Evolutionary conservation across 2,329 filamentous ascomycete genomes (phyloP).

Genomic region (Coniochaeta sp.): DNA sequence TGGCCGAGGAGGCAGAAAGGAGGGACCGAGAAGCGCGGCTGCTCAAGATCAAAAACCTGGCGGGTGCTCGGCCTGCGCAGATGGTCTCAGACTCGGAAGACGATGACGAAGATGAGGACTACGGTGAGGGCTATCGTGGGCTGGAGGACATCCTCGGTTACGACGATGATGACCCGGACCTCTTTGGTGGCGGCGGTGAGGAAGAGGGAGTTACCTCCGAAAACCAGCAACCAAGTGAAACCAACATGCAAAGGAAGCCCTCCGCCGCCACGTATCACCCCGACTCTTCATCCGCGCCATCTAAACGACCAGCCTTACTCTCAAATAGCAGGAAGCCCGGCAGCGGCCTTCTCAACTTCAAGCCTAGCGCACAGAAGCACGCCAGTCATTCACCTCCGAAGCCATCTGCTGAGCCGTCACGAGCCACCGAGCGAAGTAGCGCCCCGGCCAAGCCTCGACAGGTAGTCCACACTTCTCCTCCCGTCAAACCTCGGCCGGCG

Average conservation of each 20-base stretch:
- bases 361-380: neutral
- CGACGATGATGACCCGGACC: slow-evolving; percentile 12
- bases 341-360: neutral
- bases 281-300: neutral
- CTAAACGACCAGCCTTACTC: neutral
- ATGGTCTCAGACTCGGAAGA: slow-evolving; percentile 2
- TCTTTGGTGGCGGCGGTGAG: slow-evolving; percentile 11
- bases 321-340: neutral
- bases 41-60: slow-evolving; percentile 21
- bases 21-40: slow-evolving; percentile 30
- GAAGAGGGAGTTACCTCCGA: neutral
- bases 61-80: neutral
- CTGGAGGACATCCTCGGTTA: slow-evolving; percentile 12
- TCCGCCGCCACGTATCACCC: neutral
- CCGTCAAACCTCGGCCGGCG: neutral
- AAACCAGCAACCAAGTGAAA: neutral
- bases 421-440: neutral
- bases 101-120: slow-evolving; percentile 21
- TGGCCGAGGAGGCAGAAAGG: slow-evolving; percentile 14
- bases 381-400: neutral
- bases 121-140: neutral
- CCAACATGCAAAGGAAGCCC: neutral
- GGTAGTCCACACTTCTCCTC: neutral
- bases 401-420: neutral
- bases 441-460: neutral